Evolutionary conservation across 176 grass and related monocot genomes (phyloP).

Genomic region (Aegilops speltoides): DNA sequence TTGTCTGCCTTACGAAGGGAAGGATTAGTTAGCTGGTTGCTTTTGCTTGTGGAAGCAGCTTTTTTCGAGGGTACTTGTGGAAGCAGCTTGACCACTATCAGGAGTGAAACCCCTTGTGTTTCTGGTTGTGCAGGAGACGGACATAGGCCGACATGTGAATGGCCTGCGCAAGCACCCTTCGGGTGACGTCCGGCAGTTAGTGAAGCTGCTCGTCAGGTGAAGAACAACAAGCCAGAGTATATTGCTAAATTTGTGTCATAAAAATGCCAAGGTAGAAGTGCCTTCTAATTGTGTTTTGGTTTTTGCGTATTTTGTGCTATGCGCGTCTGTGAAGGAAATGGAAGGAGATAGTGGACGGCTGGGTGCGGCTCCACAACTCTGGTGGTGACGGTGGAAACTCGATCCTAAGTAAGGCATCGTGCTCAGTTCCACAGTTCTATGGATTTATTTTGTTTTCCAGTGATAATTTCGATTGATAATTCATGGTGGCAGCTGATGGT

Average conservation of each 20-base stretch:
- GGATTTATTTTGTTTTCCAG: not conserved
- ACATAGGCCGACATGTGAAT: conserved; percentile 75
- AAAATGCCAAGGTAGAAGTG: not conserved
- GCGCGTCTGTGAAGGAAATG: conserved; percentile 54
- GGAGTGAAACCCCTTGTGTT: not conserved
- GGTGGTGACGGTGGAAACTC: conserved; percentile 36
- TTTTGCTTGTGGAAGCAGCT: not conserved
- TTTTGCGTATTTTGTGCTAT: conserved; percentile 1
- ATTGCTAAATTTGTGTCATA: not conserved
- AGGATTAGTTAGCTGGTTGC: not conserved
- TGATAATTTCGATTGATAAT: conserved; percentile 4
- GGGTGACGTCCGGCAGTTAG: conserved; percentile 60
- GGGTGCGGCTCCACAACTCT: conserved; percentile 62
- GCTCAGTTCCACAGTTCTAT: not conserved
- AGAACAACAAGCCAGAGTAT: conserved; percentile 1
- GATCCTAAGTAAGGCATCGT: conserved; percentile 50
- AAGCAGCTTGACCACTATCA: not conserved
- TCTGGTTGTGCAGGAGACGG: conserved; percentile 66
- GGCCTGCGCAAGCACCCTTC: conserved; percentile 73
- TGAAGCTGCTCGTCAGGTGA: conserved; percentile 79
- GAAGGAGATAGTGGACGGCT: conserved; percentile 72
- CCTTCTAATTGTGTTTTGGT: conserved; percentile 16
- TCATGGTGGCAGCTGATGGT: conserved; percentile 57
- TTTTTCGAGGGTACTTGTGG: too few relatives aligned
- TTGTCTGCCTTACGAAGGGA: not conserved